Percentiles rank a stretch among this genome's conserved stretches.
Conservation (phyloP, 768 basidiomycete genomes). For the Inosperma sp. region DNA sequence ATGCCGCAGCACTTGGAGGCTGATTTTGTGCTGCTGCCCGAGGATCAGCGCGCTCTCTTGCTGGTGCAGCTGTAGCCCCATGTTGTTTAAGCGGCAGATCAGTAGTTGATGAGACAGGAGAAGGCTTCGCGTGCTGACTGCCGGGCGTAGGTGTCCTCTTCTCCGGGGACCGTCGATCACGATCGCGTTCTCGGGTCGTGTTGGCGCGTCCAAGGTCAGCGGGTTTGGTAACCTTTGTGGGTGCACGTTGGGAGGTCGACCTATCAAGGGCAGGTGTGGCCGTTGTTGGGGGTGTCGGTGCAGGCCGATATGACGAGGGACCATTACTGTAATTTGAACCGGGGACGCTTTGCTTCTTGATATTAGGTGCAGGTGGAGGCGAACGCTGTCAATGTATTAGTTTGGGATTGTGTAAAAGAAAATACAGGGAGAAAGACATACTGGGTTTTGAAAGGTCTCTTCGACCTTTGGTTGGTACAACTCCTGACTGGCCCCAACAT, state of each 20-base stretch:
- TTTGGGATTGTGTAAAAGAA: constrained; percentile 8
- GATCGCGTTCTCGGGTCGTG: constrained; percentile 45
- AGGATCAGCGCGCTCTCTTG: constrained; percentile 36
- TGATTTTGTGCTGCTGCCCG: constrained; percentile 39
- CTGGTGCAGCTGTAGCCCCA: constrained; percentile 13
- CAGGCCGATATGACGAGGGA: constrained; percentile 67
- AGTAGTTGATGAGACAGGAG: constrained; percentile 55
- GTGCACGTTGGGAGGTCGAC: constrained; percentile 79
- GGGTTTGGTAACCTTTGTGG: constrained; percentile 46
- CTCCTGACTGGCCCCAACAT: constrained; percentile 36
- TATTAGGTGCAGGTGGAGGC: constrained; percentile 43
- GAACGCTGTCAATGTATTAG: constrained; percentile 38
- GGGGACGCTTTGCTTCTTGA: constrained; percentile 32
- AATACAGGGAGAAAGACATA: constrained; percentile 29
- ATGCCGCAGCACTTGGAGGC: constrained; percentile 57
- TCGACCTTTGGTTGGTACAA: constrained; percentile 37
- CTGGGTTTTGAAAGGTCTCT: constrained; percentile 53
- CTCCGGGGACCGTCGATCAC: constrained; percentile 50
- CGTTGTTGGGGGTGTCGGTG: constrained; percentile 65
- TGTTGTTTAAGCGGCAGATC: constrained; percentile 49
- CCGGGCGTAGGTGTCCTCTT: constrained; percentile 21
- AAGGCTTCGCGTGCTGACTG: constrained; percentile 43
- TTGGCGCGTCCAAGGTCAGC: constrained; percentile 60
- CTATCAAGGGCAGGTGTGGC: constrained; percentile 74
- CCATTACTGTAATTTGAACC: constrained; percentile 27